Percentiles rank a stretch among this genome's conserved stretches.
phyloP scores from a whole-genome alignment of 805 yeast species.

The Cyberlindnera amylophila region DNA sequence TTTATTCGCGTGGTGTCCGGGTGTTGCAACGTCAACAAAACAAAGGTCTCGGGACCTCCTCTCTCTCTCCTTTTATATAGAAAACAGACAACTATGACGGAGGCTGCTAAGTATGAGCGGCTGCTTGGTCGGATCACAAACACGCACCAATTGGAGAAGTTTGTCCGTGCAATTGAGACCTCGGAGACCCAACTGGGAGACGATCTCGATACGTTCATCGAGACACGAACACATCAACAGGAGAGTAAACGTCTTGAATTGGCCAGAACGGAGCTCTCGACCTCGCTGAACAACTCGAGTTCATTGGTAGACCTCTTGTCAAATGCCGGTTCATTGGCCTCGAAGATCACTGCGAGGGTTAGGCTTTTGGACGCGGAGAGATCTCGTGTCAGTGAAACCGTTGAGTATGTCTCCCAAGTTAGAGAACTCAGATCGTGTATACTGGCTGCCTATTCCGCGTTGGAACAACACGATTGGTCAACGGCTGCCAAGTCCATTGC shows the following conservation, averaged over 20 bases:
- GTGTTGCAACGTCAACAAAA: background rate
- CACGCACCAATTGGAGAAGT: conserved; percentile 23
- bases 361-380: conserved; percentile 68
- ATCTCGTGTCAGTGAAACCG: conserved; percentile 55
- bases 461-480: conserved; percentile 67
- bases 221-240: conserved; percentile 24
- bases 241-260: conserved; percentile 49
- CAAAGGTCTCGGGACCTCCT: too few species aligned
- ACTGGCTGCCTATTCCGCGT: conserved; percentile 60
- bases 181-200: conserved; percentile 22
- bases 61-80: background rate
- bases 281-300: conserved; percentile 54
- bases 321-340: conserved; percentile 62
- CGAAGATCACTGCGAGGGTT: conserved; percentile 64
- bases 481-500: conserved; percentile 70
- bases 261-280: conserved; percentile 58
- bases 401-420: conserved; percentile 61
- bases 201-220: conserved; percentile 25
- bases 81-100: too few species aligned
- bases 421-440: conserved; percentile 64
- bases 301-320: conserved; percentile 50
- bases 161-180: conserved; percentile 23
- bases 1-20: background rate
- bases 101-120: conserved; percentile 18
- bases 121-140: conserved; percentile 24